phyloP scores from a whole-genome alignment of 257 asterid species.

The Jasminum sambac region DNA sequence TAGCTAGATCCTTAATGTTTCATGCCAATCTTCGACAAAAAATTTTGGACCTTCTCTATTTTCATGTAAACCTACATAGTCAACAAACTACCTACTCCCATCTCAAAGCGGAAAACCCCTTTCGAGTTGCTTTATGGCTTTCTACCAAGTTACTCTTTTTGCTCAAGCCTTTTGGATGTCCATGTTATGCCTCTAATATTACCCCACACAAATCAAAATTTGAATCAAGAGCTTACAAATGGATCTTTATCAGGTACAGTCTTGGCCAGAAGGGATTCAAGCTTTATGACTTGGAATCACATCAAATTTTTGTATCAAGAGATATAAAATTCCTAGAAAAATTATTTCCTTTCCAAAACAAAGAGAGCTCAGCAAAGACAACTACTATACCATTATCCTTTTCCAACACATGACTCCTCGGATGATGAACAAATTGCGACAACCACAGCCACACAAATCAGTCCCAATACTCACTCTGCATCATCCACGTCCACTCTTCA shows the following conservation, averaged over 20 bases:
- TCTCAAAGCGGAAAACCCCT: not conserved
- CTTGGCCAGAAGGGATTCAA: not conserved
- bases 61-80: not conserved
- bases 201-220: not conserved
- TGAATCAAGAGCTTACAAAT: not conserved
- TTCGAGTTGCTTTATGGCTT: not conserved
- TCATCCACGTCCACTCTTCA: no score
- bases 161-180: not conserved
- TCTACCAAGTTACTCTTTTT: not conserved
- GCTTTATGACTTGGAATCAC: no score
- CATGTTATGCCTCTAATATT: not conserved
- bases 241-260: not conserved
- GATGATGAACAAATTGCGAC: no score
- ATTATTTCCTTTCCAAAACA: not conserved
- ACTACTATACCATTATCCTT: no score
- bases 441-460: no score
- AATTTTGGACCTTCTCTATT: not conserved
- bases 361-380: no score
- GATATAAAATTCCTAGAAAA: not conserved
- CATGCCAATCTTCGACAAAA: not conserved
- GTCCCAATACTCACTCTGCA: no score
- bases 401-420: no score
- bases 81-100: not conserved
- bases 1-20: no score
- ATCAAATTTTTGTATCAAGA: not conserved